A percentile compares a stretch with the other conserved stretches of the same genome.
Conservation (phyloP, 257 asterid genomes). For the Henckelia pumila region DNA sequence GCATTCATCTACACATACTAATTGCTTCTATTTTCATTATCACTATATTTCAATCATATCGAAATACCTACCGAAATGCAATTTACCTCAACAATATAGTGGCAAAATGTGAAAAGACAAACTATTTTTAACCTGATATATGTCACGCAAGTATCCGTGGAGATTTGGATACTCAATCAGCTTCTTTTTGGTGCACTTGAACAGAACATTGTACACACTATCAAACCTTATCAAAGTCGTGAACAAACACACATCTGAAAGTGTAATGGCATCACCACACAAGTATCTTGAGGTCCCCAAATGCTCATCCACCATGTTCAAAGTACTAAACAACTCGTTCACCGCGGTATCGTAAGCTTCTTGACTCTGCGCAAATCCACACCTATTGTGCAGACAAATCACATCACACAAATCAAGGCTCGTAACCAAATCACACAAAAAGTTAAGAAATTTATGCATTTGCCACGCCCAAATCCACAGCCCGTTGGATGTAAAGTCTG, state of each 20-base stretch:
- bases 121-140: constrained; percentile 70
- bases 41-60: neutral
- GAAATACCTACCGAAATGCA: neutral
- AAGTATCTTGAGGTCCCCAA: constrained; percentile 56
- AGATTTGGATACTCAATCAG: constrained; percentile 67
- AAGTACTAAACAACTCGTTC: constrained; percentile 51
- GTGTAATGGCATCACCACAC: constrained; percentile 74
- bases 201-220: constrained; percentile 73
- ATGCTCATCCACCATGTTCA: constrained; percentile 73
- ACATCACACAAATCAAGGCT: neutral
- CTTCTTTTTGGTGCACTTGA: constrained; percentile 97
- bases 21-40: too few species aligned
- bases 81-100: too few species aligned
- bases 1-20: too few species aligned
- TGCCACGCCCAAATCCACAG: neutral
- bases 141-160: constrained; percentile 72
- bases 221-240: constrained; percentile 90
- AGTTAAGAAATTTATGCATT: neutral
- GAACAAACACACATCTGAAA: constrained; percentile 88
- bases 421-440: neutral
- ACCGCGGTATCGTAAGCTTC: constrained; percentile 75
- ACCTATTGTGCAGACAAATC: constrained; percentile 39
- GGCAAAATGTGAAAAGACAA: neutral
- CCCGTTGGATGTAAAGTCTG: too few species aligned
- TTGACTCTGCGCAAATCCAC: constrained; percentile 97